Evolutionary conservation across 2,329 filamentous ascomycete species (phyloP).

Genomic region (Penicillium sp.): DNA sequence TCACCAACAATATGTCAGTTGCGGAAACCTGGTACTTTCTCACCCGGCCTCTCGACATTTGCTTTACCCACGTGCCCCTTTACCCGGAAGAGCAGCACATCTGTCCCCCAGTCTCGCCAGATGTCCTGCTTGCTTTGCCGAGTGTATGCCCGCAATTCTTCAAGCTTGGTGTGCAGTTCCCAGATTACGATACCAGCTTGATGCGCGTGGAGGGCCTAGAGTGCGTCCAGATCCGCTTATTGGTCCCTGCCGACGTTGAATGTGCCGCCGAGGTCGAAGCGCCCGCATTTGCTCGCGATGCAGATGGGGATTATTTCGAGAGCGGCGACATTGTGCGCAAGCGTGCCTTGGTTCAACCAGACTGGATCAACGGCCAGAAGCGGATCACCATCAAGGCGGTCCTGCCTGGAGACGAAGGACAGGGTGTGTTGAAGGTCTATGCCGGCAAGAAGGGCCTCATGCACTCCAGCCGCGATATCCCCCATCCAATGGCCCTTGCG

Average conservation of each 20-base stretch:
- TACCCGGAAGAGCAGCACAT: conserved; percentile 89
- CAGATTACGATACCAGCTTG: conserved; percentile 88
- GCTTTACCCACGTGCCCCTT: conserved; percentile 93
- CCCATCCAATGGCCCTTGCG: conserved; percentile 85
- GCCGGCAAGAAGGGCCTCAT: conserved; percentile 93
- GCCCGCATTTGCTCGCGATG: conserved; percentile 75
- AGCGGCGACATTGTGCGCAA: conserved; percentile 85
- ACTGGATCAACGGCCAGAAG: conserved; percentile 87
- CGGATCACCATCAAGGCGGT: conserved; percentile 92
- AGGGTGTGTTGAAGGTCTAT: conserved; percentile 85
- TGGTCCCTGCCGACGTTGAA: conserved; percentile 87
- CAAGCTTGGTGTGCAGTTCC: conserved; percentile 75
- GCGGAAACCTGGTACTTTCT: conserved; percentile 95
- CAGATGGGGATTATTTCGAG: conserved; percentile 90
- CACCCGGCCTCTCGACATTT: conserved; percentile 82
- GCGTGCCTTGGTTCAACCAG: conserved; percentile 83
- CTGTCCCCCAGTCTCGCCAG: conserved; percentile 82
- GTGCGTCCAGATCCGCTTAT: conserved; percentile 86
- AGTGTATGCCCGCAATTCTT: conserved; percentile 88
- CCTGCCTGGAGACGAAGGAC: conserved; percentile 87
- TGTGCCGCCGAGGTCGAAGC: conserved; percentile 91
- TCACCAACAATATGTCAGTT: conserved; percentile 66
- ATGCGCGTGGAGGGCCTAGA: conserved; percentile 88
- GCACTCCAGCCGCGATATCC: conserved; percentile 96
- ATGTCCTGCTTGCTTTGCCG: conserved; percentile 83